A percentile compares a stretch with the other conserved stretches of the same genome.
Evolutionary conservation across 2,329 filamentous ascomycete species (phyloP).

Genomic region (Botryosphaeria agaves): DNA sequence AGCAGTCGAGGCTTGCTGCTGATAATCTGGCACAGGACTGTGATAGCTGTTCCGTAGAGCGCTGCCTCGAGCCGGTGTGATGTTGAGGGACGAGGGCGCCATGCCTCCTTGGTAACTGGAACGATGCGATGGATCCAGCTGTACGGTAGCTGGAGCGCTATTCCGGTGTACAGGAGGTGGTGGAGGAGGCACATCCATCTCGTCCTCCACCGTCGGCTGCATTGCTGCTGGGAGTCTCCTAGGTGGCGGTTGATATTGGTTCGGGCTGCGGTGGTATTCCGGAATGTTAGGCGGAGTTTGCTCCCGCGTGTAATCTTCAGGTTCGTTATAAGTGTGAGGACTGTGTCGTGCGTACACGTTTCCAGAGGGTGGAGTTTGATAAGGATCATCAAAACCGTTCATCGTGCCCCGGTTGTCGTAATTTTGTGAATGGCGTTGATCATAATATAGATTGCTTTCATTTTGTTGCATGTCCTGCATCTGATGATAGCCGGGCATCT

Average conservation of each 20-base stretch:
- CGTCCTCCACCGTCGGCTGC: slow-evolving; percentile 49
- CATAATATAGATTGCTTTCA: slow-evolving; percentile 28
- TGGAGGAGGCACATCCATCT: slow-evolving; percentile 31
- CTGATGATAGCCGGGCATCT: slow-evolving; percentile 27
- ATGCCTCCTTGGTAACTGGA: background rate
- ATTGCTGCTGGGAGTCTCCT: slow-evolving; percentile 29
- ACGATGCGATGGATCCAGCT: background rate
- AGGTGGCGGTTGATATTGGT: no score
- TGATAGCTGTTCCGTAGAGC: background rate
- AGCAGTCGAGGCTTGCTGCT: background rate
- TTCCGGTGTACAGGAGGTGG: slow-evolving; percentile 19
- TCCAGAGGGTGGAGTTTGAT: no score
- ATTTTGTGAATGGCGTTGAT: no score
- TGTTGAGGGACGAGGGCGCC: background rate
- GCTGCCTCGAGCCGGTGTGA: slow-evolving; percentile 1
- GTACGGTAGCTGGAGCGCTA: slow-evolving; percentile 11
- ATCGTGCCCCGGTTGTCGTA: no score
- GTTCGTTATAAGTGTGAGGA: no score
- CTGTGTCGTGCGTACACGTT: no score
- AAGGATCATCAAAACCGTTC: no score
- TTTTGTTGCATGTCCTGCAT: no score
- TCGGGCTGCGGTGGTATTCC: no score
- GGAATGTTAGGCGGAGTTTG: no score
- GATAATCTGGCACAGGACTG: background rate
- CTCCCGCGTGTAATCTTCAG: no score